Evolutionary conservation across 2,329 filamentous ascomycete genomes (phyloP).

Genomic region (Didymella arachidicola): DNA sequence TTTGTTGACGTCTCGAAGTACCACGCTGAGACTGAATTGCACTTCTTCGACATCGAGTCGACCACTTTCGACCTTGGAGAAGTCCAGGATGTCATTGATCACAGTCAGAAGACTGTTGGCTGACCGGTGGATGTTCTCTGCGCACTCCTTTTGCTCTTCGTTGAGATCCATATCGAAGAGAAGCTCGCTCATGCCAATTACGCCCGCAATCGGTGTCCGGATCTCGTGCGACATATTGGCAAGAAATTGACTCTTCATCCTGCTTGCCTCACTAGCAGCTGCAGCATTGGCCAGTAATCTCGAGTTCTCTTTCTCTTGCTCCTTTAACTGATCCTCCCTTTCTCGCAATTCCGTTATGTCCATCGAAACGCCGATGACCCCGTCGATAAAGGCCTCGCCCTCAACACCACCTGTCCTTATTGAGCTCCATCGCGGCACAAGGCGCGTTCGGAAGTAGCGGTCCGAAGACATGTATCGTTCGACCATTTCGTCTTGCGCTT

Average conservation of each 20-base stretch:
- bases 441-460: constrained; percentile 74
- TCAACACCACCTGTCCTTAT: constrained; percentile 61
- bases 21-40: constrained; percentile 76
- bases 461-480: constrained; percentile 67
- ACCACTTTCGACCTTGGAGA: constrained; percentile 85
- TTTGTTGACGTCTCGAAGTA: constrained; percentile 80
- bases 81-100: constrained; percentile 91
- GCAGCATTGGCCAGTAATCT: constrained; percentile 76
- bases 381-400: constrained; percentile 66
- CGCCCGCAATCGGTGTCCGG: constrained; percentile 78
- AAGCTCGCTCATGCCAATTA: constrained; percentile 81
- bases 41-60: constrained; percentile 80
- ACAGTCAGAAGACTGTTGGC: constrained; percentile 84
- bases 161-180: constrained; percentile 72
- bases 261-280: constrained; percentile 80
- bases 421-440: constrained; percentile 70
- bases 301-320: constrained; percentile 73
- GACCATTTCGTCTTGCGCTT: constrained; percentile 65
- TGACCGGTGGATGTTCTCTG: constrained; percentile 79
- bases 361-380: constrained; percentile 80
- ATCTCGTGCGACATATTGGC: constrained; percentile 87
- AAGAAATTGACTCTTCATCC: constrained; percentile 80
- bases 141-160: constrained; percentile 75
- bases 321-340: constrained; percentile 68
- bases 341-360: constrained; percentile 77